Evolutionary conservation across 106 monocot genomes (phyloP).

Genomic region (Dioscorea dumetorum): DNA sequence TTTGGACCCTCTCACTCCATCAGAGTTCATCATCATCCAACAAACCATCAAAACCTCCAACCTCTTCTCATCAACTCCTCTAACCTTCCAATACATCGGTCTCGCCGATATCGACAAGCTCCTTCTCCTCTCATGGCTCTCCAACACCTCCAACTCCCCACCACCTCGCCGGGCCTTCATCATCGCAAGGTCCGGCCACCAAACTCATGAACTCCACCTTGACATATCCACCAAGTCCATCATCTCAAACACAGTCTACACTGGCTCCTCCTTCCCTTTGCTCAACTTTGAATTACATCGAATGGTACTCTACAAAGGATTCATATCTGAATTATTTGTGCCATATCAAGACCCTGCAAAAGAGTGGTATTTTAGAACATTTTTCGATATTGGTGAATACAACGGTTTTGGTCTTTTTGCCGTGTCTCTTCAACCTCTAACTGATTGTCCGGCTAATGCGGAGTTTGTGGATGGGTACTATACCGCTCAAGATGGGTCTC

Average conservation of each 20-base stretch:
- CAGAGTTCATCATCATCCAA: slow-evolving; percentile 32
- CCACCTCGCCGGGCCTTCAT: slow-evolving; percentile 39
- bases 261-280: slow-evolving; percentile 43
- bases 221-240: slow-evolving; percentile 27
- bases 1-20: slow-evolving; percentile 40
- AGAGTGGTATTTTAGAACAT: slow-evolving; percentile 74
- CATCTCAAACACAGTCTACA: slow-evolving; percentile 17
- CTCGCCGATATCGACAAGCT: slow-evolving; percentile 70
- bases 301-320: slow-evolving; percentile 54
- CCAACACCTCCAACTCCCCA: neutral
- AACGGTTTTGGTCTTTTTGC: slow-evolving; percentile 50
- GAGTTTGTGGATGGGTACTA: slow-evolving; percentile 50
- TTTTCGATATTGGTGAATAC: slow-evolving; percentile 67
- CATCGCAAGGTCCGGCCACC: slow-evolving; percentile 28
- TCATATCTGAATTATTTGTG: slow-evolving; percentile 65
- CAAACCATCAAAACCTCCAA: slow-evolving; percentile 20
- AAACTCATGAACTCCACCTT: slow-evolving; percentile 38
- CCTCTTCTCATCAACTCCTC: slow-evolving; percentile 7
- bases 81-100: slow-evolving; percentile 69
- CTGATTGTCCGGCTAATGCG: slow-evolving; percentile 62
- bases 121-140: slow-evolving; percentile 25
- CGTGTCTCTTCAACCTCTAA: slow-evolving; percentile 21
- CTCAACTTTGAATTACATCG: slow-evolving; percentile 26
- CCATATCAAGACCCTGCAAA: slow-evolving; percentile 79
- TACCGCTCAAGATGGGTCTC: slow-evolving; percentile 30